phyloP scores from a whole-genome alignment of 306 rosid species.

The Begonia masoniana region DNA sequence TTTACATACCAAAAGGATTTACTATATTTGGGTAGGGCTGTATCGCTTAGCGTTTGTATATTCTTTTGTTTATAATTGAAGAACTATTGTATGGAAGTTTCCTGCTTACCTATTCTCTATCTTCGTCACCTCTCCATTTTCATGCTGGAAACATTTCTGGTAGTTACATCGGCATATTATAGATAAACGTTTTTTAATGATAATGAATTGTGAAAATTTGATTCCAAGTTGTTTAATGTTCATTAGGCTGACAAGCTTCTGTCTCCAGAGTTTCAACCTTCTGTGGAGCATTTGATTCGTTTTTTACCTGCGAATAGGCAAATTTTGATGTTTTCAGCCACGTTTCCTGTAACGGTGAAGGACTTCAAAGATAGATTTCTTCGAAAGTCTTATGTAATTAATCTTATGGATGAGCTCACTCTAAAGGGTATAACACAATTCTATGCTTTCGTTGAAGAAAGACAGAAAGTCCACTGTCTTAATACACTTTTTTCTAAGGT shows the following conservation, averaged over 20 bases:
- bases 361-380: slow-evolving; percentile 88
- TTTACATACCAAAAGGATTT: no score
- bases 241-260: slow-evolving; percentile 90
- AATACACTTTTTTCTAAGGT: slow-evolving; percentile 99
- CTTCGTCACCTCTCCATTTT: no score
- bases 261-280: slow-evolving; percentile 97
- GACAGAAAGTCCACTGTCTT: slow-evolving; percentile 95
- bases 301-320: slow-evolving; percentile 66
- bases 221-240: slow-evolving; percentile 3
- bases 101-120: no score
- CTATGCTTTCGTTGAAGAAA: slow-evolving; percentile 94
- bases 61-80: no score
- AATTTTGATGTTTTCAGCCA: slow-evolving; percentile 92
- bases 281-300: slow-evolving; percentile 73
- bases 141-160: no score
- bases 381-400: slow-evolving; percentile 67
- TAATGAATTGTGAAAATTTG: no score
- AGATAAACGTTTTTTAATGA: no score
- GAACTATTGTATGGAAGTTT: no score
- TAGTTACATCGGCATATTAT: no score
- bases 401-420: slow-evolving; percentile 98
- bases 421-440: slow-evolving; percentile 93
- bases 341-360: slow-evolving; percentile 93
- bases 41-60: no score
- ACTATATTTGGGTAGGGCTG: no score